Percentiles rank a stretch among this genome's conserved stretches.
phyloP scores from a whole-genome alignment of 2,329 filamentous ascomycete species.

The Amauroascus verrucosus region DNA sequence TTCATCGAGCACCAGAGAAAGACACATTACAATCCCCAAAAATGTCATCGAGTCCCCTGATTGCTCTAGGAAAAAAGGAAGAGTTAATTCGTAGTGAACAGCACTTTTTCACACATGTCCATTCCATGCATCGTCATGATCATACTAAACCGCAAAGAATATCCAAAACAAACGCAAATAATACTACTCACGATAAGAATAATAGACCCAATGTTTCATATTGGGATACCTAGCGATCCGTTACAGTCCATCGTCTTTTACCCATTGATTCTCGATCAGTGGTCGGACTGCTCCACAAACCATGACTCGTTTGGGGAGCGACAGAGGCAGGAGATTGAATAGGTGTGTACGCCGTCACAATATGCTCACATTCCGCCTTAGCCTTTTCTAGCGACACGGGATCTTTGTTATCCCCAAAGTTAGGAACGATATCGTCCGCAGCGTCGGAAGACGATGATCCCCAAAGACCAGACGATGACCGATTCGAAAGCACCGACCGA shows the following conservation, averaged over 20 bases:
- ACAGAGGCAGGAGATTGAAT: not conserved
- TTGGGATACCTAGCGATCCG: constrained; percentile 4
- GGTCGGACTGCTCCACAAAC: constrained; percentile 1
- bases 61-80: too few species aligned
- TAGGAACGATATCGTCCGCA: constrained; percentile 29
- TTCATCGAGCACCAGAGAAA: too few species aligned
- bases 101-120: too few species aligned
- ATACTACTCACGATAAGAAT: not conserved
- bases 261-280: constrained; percentile 2
- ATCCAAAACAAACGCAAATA: not conserved
- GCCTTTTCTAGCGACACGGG: not conserved
- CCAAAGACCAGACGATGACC: constrained; percentile 29
- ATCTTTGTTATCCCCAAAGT: constrained; percentile 24
- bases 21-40: too few species aligned
- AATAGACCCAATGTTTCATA: not conserved
- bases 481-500: constrained; percentile 9
- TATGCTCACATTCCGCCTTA: not conserved
- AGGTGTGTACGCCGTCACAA: not conserved
- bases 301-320: not conserved
- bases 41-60: too few species aligned
- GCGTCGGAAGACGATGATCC: constrained; percentile 23
- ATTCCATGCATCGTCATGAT: not conserved
- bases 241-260: constrained; percentile 15
- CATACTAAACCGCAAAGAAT: not conserved
- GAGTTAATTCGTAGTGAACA: too few species aligned